These are phyloP conservation scores for Huntiella omanensis DNA, from an alignment of 2,329 filamentous ascomycete genomes.

Conservation along the genomic window DNA sequence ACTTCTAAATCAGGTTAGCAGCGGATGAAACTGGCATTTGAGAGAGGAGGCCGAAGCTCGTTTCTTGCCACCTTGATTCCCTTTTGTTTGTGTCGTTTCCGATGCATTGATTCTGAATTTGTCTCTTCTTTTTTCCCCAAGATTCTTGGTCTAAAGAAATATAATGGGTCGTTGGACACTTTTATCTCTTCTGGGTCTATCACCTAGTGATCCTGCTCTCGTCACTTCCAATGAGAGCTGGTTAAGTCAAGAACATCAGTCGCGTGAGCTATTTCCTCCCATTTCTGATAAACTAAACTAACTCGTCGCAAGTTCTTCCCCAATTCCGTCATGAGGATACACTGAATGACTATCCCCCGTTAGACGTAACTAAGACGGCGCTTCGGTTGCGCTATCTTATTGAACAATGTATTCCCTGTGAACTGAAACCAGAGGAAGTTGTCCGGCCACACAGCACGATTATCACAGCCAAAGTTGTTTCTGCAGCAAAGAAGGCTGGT, in stretches of 20 bases:
- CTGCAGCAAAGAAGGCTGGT: constrained; percentile 67
- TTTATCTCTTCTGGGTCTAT: constrained; percentile 8
- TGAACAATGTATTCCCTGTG: constrained; percentile 76
- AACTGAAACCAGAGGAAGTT: constrained; percentile 58
- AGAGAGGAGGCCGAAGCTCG: too few relatives aligned
- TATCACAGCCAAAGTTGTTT: constrained; percentile 62
- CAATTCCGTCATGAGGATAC: constrained; percentile 33
- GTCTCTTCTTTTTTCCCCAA: too few relatives aligned
- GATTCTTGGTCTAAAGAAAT: too few relatives aligned
- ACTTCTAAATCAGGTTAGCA: not conserved
- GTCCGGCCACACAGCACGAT: constrained; percentile 68
- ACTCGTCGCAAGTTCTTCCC: constrained; percentile 38
- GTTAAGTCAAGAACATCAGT: constrained; percentile 3
- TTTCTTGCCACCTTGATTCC: too few relatives aligned
- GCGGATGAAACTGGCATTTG: too few relatives aligned
- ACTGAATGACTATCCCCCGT: constrained; percentile 37
- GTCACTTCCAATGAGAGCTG: constrained; percentile 1
- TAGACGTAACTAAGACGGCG: constrained; percentile 74
- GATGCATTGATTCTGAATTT: too few relatives aligned
- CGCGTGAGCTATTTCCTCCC: not conserved
- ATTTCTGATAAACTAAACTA: not conserved
- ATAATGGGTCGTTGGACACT: constrained; percentile 7
- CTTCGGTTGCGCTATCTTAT: constrained; percentile 80
- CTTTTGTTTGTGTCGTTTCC: too few relatives aligned
- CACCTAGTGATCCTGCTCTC: not conserved